Base-by-base conservation (phyloP, 768 basidiomycete species). In the Termitomyces sp. region DNA sequence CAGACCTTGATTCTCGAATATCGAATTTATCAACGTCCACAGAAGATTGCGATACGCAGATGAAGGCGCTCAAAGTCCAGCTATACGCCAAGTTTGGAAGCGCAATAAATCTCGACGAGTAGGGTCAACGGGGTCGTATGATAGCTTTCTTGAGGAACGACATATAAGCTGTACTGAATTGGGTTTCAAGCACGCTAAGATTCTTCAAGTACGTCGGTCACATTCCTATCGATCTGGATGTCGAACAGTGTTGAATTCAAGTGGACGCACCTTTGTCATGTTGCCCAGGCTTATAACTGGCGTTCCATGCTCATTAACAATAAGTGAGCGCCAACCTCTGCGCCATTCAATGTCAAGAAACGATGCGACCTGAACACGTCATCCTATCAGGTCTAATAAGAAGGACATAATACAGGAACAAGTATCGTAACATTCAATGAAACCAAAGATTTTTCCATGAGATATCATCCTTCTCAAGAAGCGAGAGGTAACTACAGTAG, bases 41-140 rank as follows among this genome's bases (percentile, higher is more conserved):
- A 17, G 82, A 85, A 50, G 78, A 84, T 19, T 89, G 85, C 65
- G 86, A 90, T 62, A 75, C 69, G 32, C 74, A 83, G 62, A 92
- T 93, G 90, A 87, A 88, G 65, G 80, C 80, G 50, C 81, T 93
- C 43, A 94, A 94, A 67, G 78, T 88, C 41, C 66, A 75, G 0
- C 66, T 94, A 53, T 97, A 97, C 65, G 90, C 90, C 26, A 95
- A 94, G 71, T 98, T 98, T 66, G 94, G 94, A 19, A 83, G 79
- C 41, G 88, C 93, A 38, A 96, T 96, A 70, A 97, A 97, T 69
- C 80, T 97, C 45, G 93, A 96, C 67, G 90, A 90, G 65, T 88
- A 69, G 50, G n/a, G 43, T 11, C 9, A 5, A 28, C 17, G 22
- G 22, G 8, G 15, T 28, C 45, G 28, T 40, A 45, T 43, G 44